Percentiles rank a stretch among this genome's conserved stretches.
phyloP scores from a whole-genome alignment of 2,329 filamentous ascomycete genomes.

The Chrysoporthe cubensis region DNA sequence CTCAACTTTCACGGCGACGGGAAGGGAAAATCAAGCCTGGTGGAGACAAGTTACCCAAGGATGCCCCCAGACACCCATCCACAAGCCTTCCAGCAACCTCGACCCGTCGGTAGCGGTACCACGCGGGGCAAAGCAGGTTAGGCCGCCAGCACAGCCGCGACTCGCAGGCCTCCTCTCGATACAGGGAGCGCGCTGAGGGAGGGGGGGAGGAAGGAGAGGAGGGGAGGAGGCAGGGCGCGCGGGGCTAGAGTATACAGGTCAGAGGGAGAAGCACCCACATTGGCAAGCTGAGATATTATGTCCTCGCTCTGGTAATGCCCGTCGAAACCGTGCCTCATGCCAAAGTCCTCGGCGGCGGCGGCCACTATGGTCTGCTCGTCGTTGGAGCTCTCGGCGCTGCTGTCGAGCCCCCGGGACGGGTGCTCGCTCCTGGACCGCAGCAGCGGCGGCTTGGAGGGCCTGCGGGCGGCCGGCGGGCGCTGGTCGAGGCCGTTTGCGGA shows the following conservation, averaged over 20 bases:
- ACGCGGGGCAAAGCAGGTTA: no score
- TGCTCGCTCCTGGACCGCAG: constrained; percentile 62
- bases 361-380: constrained; percentile 43
- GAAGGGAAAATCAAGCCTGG: background rate
- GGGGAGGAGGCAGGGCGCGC: constrained; percentile 15
- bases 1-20: background rate
- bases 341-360: constrained; percentile 50
- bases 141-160: no score
- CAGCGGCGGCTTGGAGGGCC: constrained; percentile 53
- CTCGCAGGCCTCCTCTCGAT: no score
- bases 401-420: constrained; percentile 34
- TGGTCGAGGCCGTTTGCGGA: constrained; percentile 36
- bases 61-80: no score
- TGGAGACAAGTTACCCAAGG: no score
- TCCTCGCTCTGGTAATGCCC: constrained; percentile 90
- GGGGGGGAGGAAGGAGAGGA: background rate
- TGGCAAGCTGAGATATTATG: constrained; percentile 81
- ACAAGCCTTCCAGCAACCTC: no score
- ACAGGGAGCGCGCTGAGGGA: no score
- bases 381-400: constrained; percentile 29
- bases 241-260: constrained; percentile 7
- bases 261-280: constrained; percentile 56
- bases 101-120: no score
- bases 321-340: constrained; percentile 84
- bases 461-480: constrained; percentile 9